Percentiles rank a stretch among this genome's conserved stretches.
phyloP scores from a whole-genome alignment of 2,329 filamentous ascomycete species.

The Penicillium sp. region DNA sequence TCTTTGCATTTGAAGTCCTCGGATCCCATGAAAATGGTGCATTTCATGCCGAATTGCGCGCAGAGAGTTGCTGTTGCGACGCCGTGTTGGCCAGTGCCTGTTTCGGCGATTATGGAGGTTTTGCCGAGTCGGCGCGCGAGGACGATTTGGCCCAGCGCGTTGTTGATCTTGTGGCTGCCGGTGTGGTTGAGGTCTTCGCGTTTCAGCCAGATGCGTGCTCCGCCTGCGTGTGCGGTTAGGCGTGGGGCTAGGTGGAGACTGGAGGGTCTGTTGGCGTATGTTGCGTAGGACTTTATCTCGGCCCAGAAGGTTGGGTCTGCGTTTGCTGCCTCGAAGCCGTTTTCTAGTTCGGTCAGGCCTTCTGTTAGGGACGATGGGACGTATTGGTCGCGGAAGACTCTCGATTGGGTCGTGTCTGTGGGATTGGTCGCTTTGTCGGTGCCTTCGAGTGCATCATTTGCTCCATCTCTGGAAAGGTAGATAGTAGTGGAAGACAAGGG shows the following conservation, averaged over 20 bases:
- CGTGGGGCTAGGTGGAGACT: conserved; percentile 82
- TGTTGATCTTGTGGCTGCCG: conserved; percentile 98
- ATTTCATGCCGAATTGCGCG: conserved; percentile 95
- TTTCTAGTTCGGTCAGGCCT: conserved; percentile 80
- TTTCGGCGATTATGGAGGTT: conserved; percentile 94
- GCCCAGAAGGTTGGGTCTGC: conserved; percentile 90
- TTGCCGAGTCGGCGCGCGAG: conserved; percentile 86
- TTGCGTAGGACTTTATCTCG: conserved; percentile 86
- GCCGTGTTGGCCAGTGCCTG: conserved; percentile 91
- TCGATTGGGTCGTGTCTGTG: conserved; percentile 58
- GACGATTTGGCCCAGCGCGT: conserved; percentile 86
- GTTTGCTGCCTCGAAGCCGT: conserved; percentile 78
- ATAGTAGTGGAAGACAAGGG: conserved; percentile 35
- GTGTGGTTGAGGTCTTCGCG: conserved; percentile 96
- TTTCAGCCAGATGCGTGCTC: conserved; percentile 95
- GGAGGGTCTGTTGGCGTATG: conserved; percentile 89
- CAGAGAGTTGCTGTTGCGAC: conserved; percentile 95
- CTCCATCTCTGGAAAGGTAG: conserved; percentile 39
- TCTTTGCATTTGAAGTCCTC: conserved; percentile 85
- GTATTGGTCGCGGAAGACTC: conserved; percentile 91
- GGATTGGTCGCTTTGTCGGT: not conserved
- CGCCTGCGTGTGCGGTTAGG: conserved; percentile 79
- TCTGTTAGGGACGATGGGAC: conserved; percentile 97
- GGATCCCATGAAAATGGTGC: conserved; percentile 95
- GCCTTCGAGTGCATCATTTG: not conserved